Evolutionary conservation across 345 rosid species (phyloP), one percentile per base, ranked within the genome.

Genomic region (Pistacia integerrima): DNA sequence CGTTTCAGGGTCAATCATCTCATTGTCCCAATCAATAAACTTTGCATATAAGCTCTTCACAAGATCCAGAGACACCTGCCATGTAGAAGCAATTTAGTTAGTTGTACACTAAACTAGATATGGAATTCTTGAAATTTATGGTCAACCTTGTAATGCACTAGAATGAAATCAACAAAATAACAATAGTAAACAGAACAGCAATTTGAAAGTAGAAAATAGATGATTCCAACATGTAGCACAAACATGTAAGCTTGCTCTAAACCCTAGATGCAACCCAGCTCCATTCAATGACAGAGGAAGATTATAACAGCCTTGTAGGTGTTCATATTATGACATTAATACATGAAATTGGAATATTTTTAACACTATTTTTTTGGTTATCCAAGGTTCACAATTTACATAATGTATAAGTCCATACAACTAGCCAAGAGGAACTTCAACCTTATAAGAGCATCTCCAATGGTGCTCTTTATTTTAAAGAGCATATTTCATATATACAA

Each of bases 1-100:
- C 54, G 96, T 92, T 79, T 92, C 98, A 74, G 81, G 89, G 80
- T 95, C 99, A 78, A 91, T 81, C 97, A 95, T 95, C 83, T 93
- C 87, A 70, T 79, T 76, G 80, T 92, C 97, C 98, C 97, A 90
- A 82, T 95, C 96, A 78, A 95, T 95, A 81, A 92, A 95, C 81
- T 95, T 93, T 56, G 99, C 99, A 82, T 95, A 95, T 75, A 93
- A 87, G 65, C 98, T 90, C 82, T 95, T 95, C 66, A 95, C 97
- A 67, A 95, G 87, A 90, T 95, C 99, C 82, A 95, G 84, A 83
- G 99, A 95, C 17, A 95, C 98, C 98, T 95, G 89, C 73, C 72
- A 82, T 60, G 73, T 71, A 68, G 64, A 74, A 55, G 61, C 22
- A 64, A 2, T 35, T n/a, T 46, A 68, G 44, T 61, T 62, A 58